phyloP scores from a whole-genome alignment of 164 flowering plant species.

The Cinnamomum chago region DNA sequence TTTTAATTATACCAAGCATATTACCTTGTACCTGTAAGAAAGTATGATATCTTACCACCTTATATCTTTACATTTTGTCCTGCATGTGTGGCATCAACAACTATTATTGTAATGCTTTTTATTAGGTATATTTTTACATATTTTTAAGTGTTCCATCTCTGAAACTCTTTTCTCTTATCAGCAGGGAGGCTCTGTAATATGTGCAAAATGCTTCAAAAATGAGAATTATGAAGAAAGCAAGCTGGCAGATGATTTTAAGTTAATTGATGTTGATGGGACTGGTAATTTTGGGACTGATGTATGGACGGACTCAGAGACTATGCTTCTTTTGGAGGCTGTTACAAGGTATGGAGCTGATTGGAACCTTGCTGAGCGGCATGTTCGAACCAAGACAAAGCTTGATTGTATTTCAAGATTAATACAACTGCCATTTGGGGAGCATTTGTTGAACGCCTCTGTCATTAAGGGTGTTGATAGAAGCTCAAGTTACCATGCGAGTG shows the following conservation, averaged over 20 bases:
- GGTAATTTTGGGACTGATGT: conserved; percentile 21
- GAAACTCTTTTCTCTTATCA: background rate
- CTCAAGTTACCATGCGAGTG: conserved; percentile 12
- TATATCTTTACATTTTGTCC: no score
- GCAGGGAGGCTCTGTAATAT: conserved; percentile 45
- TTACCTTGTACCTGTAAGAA: no score
- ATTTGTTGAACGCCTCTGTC: conserved; percentile 40
- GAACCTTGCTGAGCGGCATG: conserved; percentile 72
- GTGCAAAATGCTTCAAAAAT: conserved; percentile 61
- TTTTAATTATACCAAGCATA: no score
- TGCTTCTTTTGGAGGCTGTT: conserved; percentile 79
- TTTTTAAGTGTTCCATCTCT: background rate
- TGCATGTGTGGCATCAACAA: no score
- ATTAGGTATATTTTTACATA: background rate
- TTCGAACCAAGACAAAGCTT: conserved; percentile 63
- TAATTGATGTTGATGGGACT: conserved; percentile 27
- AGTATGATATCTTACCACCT: no score
- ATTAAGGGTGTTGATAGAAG: conserved; percentile 24
- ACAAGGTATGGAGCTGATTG: conserved; percentile 87
- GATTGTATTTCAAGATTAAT: conserved; percentile 82
- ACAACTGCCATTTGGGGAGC: conserved; percentile 82
- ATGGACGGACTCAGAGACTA: conserved; percentile 85
- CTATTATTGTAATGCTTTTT: no score
- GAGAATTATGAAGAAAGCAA: conserved; percentile 50
- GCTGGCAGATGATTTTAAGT: conserved; percentile 51